A percentile compares a stretch with the other conserved stretches of the same genome.
These are phyloP conservation scores for Tolypocladium guangdongense DNA, from an alignment of 2,329 filamentous ascomycete species.

Conservation along the genomic window DNA sequence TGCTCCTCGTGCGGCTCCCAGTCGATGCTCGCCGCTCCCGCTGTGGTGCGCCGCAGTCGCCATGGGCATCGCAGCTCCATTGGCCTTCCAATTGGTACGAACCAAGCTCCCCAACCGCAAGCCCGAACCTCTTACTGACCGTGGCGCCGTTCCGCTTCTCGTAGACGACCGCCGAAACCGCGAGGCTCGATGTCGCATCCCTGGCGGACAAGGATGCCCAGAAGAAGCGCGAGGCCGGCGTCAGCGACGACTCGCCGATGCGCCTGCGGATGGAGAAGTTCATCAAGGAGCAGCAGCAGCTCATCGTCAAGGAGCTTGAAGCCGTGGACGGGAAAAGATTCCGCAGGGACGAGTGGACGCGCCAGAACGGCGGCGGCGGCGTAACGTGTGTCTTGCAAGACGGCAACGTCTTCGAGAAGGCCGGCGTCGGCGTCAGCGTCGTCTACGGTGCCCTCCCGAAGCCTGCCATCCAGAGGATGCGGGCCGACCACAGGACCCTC, in stretches of 20 bases:
- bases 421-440: constrained; percentile 86
- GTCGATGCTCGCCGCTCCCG: constrained; percentile 9
- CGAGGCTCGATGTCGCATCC: constrained; percentile 49
- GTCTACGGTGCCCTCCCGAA: constrained; percentile 88
- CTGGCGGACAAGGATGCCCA: constrained; percentile 80
- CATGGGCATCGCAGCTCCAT: constrained; percentile 37
- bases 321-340: constrained; percentile 77
- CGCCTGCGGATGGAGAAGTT: constrained; percentile 95
- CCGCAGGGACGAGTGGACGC: constrained; percentile 73
- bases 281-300: constrained; percentile 83
- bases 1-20: constrained; percentile 7
- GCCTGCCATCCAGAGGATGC: constrained; percentile 84
- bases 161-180: constrained; percentile 30
- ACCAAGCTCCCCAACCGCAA: constrained; percentile 2
- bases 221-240: constrained; percentile 57
- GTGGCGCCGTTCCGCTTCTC: constrained; percentile 1
- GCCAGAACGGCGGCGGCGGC: constrained; percentile 81
- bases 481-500: constrained; percentile 86
- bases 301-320: constrained; percentile 76
- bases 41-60: constrained; percentile 27
- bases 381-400: constrained; percentile 93
- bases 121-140: constrained; percentile 4
- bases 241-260: constrained; percentile 79
- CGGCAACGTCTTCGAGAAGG: constrained; percentile 95
- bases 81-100: constrained; percentile 50